Conservation (phyloP, 73 alveolate genomes). For the Paramecium sonneborni region DNA sequence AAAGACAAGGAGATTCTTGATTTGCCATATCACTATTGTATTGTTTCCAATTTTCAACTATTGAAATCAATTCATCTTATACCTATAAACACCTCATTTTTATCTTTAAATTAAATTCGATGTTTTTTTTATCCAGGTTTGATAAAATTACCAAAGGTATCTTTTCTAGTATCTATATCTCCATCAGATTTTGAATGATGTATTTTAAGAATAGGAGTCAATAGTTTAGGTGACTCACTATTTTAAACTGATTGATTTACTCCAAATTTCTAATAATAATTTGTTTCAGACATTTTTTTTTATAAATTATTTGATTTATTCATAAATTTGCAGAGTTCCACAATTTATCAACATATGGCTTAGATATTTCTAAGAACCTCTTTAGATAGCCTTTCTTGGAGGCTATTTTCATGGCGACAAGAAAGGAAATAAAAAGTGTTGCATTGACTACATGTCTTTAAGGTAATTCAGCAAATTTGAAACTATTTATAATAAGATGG, state of each 20-base stretch:
- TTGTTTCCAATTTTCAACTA: constrained; percentile 52
- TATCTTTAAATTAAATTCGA: not conserved
- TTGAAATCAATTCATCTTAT: not conserved
- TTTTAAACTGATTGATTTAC: not conserved
- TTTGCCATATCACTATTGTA: constrained; percentile 5
- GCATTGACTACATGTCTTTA: constrained; percentile 25
- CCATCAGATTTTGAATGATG: not conserved
- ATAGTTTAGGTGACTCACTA: not conserved
- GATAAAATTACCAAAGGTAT: not conserved
- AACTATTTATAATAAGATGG: not conserved
- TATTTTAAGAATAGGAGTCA: not conserved
- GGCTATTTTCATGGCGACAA: not conserved
- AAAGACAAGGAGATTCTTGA: constrained; percentile 50
- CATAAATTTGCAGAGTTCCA: not conserved
- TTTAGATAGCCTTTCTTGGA: constrained; percentile 3
- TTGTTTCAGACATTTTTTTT: not conserved
- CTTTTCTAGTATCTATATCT: not conserved
- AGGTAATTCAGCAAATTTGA: constrained; percentile 8
- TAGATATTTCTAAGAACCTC: not conserved
- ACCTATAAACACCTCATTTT: constrained; percentile 12
- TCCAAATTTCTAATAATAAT: not conserved
- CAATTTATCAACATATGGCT: not conserved
- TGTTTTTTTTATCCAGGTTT: not conserved
- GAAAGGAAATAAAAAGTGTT: not conserved
- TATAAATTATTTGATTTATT: not conserved